These are phyloP conservation scores for Clarireedia hainanense DNA, from an alignment of 2,329 filamentous ascomycete genomes.

Conservation along the genomic window DNA sequence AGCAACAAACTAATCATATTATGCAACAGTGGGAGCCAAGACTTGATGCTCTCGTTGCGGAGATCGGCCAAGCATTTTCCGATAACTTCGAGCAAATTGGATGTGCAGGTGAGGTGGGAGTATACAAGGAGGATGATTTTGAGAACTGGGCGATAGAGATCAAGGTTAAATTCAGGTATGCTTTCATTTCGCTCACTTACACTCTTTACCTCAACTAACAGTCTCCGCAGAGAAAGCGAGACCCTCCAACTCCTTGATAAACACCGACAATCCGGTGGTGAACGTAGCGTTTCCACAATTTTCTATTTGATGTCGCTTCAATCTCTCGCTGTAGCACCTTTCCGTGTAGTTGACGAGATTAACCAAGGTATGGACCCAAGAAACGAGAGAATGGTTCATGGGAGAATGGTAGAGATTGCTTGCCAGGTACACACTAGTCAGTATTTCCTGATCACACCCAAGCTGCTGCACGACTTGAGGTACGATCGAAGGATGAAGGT, in stretches of 20 bases:
- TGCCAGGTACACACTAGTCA: conserved; percentile 72
- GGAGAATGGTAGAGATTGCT: conserved; percentile 96
- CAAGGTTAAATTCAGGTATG: conserved; percentile 85
- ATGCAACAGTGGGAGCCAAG: conserved; percentile 73
- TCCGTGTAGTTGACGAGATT: conserved; percentile 98
- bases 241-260: conserved; percentile 77
- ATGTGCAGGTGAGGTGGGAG: conserved; percentile 81
- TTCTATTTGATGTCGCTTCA: conserved; percentile 99
- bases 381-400: conserved; percentile 97
- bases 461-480: conserved; percentile 74
- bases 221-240: conserved; percentile 58
- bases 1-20: conserved; percentile 54
- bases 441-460: conserved; percentile 98
- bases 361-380: conserved; percentile 99
- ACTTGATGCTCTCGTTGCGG: conserved; percentile 67
- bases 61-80: conserved; percentile 85
- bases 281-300: conserved; percentile 92
- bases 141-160: conserved; percentile 92
- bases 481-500: conserved; percentile 91
- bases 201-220: conserved; percentile 8
- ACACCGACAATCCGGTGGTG: conserved; percentile 91
- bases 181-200: conserved; percentile 9
- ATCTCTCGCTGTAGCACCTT: conserved; percentile 84
- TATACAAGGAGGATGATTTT: conserved; percentile 90
- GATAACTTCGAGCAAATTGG: conserved; percentile 92